Evolutionary conservation across 805 yeast species (phyloP).

Genomic region (Saccharomycopsis sp.): DNA sequence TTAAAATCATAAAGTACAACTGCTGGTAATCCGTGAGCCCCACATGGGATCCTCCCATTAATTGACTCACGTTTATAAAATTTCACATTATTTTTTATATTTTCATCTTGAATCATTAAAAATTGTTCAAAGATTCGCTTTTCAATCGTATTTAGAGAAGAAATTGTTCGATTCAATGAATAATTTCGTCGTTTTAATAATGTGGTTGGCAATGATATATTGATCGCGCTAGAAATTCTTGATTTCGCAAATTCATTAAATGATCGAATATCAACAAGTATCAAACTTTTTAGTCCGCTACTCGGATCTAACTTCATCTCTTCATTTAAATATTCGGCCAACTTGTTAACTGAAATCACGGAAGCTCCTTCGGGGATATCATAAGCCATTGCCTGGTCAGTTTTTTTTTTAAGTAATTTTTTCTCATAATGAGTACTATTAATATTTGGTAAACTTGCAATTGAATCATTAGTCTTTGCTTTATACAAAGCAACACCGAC

Average conservation of each 20-base stretch:
- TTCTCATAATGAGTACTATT: conserved; percentile 9
- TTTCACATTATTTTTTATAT: conserved; percentile 18
- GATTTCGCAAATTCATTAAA: conserved; percentile 60
- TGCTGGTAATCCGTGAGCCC: conserved; percentile 31
- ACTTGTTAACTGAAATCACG: conserved; percentile 7
- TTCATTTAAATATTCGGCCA: conserved; percentile 1
- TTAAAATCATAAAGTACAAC: conserved; percentile 47
- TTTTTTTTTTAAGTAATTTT: neutral
- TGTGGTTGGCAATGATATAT: conserved; percentile 87
- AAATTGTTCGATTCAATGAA: conserved; percentile 53
- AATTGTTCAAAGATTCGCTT: conserved; percentile 35
- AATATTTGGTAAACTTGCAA: conserved; percentile 17
- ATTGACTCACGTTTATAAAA: conserved; percentile 1
- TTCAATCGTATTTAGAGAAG: conserved; percentile 51
- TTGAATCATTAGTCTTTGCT: conserved; percentile 13
- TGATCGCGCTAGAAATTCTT: conserved; percentile 56
- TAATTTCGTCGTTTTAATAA: conserved; percentile 70
- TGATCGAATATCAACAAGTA: conserved; percentile 76
- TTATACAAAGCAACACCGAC: conserved; percentile 6
- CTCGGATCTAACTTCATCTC: neutral
- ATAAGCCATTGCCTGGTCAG: neutral
- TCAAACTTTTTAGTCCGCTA: conserved; percentile 22
- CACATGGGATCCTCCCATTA: conserved; percentile 24
- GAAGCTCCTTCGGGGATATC: conserved; percentile 7
- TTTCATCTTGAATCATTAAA: conserved; percentile 25